Evolutionary conservation across 2,329 filamentous ascomycete species (phyloP).

Genomic region (Dactylonectria estremocensis): DNA sequence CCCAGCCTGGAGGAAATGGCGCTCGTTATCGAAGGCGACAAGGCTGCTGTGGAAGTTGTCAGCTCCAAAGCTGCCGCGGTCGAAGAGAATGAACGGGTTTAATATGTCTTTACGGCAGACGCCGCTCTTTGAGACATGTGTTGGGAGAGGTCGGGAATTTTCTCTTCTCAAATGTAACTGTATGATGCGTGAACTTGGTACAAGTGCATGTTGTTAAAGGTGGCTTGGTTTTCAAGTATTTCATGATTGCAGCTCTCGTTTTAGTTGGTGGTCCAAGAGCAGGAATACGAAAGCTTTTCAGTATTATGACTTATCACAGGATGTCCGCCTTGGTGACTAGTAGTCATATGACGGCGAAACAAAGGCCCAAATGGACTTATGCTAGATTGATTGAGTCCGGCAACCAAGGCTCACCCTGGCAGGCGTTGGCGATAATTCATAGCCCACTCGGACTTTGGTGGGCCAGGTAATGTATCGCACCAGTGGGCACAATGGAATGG

Average conservation of each 20-base stretch:
- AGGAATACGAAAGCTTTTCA: neutral
- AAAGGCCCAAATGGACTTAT: no score
- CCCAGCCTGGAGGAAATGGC: slow-evolving; percentile 22
- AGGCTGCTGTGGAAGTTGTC: slow-evolving; percentile 17
- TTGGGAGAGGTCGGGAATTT: neutral
- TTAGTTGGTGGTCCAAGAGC: neutral
- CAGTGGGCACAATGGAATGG: no score
- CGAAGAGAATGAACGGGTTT: neutral
- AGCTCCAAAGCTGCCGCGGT: neutral
- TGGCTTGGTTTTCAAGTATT: neutral
- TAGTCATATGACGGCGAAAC: no score
- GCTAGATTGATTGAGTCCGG: no score
- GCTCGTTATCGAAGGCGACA: slow-evolving; percentile 20
- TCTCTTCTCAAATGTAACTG: neutral
- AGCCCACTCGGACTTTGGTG: no score
- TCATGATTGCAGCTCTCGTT: neutral
- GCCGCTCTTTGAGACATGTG: neutral
- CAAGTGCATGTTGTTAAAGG: neutral
- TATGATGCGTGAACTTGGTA: neutral
- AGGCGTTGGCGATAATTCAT: no score
- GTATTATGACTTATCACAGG: no score
- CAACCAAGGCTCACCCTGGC: no score
- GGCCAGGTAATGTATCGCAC: no score
- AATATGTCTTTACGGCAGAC: neutral
- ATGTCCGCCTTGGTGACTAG: no score